Percentiles rank a stretch among this genome's conserved stretches.
These are phyloP conservation scores for Avena insularis DNA, from an alignment of 176 grass and related monocot genomes.

Conservation along the genomic window DNA sequence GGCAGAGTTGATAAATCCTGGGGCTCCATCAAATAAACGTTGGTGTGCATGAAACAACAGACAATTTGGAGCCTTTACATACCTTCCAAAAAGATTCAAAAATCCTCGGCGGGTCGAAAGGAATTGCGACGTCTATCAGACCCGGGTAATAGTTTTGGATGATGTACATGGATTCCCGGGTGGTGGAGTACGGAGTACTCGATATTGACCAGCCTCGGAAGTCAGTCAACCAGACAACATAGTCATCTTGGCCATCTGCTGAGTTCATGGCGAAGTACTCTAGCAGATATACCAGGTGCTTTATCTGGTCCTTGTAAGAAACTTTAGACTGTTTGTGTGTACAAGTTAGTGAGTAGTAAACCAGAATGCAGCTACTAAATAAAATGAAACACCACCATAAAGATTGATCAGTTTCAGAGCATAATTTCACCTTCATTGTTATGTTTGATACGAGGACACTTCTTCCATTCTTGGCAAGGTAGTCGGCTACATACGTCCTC, in stretches of 20 bases:
- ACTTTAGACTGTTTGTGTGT: constrained; percentile 41
- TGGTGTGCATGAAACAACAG: not conserved
- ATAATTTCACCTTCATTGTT: constrained; percentile 39
- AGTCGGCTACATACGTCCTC: constrained; percentile 54
- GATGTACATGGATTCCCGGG: constrained; percentile 47
- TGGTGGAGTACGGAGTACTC: constrained; percentile 22
- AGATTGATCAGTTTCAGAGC: not conserved
- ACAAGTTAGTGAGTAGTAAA: not conserved
- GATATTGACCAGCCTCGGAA: constrained; percentile 44
- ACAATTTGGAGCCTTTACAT: not conserved
- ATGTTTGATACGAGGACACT: constrained; percentile 39
- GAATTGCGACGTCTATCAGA: constrained; percentile 41
- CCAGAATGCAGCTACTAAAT: not conserved
- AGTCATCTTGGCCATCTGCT: constrained; percentile 35
- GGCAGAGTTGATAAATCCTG: not conserved
- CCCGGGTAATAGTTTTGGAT: constrained; percentile 59
- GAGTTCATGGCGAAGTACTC: constrained; percentile 45
- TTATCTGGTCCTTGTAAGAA: constrained; percentile 52
- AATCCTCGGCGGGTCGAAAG: constrained; percentile 52
- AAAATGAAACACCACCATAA: not conserved
- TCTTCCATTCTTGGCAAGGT: constrained; percentile 61
- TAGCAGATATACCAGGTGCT: constrained; percentile 51
- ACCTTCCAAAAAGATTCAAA: constrained; percentile 70
- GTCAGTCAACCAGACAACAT: constrained; percentile 47
- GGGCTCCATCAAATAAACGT: not conserved